phyloP scores from a whole-genome alignment of 148 eudicot species.

The Rhododendron ovatum region DNA sequence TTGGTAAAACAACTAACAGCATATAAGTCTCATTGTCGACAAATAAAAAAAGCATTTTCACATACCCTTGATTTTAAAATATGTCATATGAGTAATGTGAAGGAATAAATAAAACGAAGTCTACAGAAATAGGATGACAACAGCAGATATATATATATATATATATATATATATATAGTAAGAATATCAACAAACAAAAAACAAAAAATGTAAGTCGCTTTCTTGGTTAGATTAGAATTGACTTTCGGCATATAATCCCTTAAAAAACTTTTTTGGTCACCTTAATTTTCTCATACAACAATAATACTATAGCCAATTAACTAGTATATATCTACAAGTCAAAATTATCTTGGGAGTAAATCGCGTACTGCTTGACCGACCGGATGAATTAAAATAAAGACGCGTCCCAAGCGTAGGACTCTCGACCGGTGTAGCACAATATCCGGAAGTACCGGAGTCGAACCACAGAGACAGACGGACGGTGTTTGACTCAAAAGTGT shows the following conservation, averaged over 20 bases:
- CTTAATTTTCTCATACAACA: no score
- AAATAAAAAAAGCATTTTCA: not conserved
- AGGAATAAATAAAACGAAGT: not conserved
- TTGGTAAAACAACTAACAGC: not conserved
- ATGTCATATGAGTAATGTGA: not conserved
- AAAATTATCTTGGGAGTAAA: no score
- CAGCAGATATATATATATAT: not conserved
- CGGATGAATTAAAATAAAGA: no score
- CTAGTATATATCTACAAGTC: no score
- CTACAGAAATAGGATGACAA: not conserved
- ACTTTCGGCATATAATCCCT: not conserved
- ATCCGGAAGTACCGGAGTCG: no score
- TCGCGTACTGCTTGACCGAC: no score
- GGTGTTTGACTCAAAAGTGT: no score
- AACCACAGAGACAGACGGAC: no score
- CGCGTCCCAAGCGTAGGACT: no score
- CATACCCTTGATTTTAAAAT: not conserved
- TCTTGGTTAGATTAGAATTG: not conserved
- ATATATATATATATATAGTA: no score
- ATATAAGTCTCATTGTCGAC: not conserved
- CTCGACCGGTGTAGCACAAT: no score
- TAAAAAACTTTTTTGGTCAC: not conserved
- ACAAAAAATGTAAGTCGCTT: not conserved
- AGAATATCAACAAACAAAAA: not conserved
- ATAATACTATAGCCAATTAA: no score